Evolutionary conservation across 306 rosid genomes (phyloP), one percentile per base, ranked within the genome.

Genomic region (Citrullus colocynthis): DNA sequence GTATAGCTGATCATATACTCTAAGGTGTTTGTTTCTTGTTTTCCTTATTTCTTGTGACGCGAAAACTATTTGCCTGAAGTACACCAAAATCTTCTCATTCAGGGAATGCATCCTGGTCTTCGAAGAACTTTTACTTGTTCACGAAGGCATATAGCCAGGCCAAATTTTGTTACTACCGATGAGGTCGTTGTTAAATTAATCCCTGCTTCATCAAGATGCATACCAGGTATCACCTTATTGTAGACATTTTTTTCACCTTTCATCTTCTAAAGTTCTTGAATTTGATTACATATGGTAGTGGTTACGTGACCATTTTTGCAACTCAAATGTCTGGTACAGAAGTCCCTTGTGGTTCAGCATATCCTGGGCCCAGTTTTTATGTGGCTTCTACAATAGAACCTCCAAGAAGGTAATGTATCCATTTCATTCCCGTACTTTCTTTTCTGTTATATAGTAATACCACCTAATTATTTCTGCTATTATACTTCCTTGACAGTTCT

Each of bases 401-500:
- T 83, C 83, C 73, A 64, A 82, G 74, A 72, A 81, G 97, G 98
- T 93, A 79, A 87, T 79, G 69, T 78, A 45, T 78, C 45, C 57
- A 75, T 9, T 49, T 18, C 70, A 41, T 52, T 78, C 12, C 52
- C 57, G 17, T 79, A 21, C 14, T 16, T 34, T 24, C 28, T 30
- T 6, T 44, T 14, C 30, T 2, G 34, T 78, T 21, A 44, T 34
- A 56, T 34, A 17, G n/a, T 75, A 6, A 55, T 74, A 20, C 21
- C 63, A 54, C 56, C 41, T 13, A 21, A 36, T 10, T 61, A 61
- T 7, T 18, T 20, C 60, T 75, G 70, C 28, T 48, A 51, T 7
- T 37, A 49, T 44, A 18, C 20, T 45, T 15, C 17, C 48, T 42
- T 21, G 20, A 44, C 36, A 20, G 18, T 44, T 63, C 44, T 39